Base-by-base conservation (phyloP, 768 basidiomycete genomes). In the Crassisporium funariophilum region DNA sequence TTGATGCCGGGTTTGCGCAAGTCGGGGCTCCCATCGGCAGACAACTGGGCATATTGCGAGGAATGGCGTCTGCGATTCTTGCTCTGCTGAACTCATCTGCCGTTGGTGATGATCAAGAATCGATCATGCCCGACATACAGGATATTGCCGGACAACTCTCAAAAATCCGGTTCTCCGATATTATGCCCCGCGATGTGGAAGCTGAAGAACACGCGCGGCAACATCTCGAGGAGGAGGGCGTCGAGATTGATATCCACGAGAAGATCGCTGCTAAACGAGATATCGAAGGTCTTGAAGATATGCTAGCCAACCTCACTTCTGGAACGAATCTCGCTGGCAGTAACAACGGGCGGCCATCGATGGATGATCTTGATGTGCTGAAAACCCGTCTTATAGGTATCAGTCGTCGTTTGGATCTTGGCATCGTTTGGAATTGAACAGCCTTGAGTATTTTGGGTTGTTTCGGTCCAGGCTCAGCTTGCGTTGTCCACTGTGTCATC, bases 1-100 rank as follows among this genome's bases (percentile, higher is more conserved):
- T 99, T 59, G 91, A 99, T 65, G 70, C 75, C 3, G 93, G 91
- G 1, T 98, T 91, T 58, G 83, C 84, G 1, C 64, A 68, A 11
- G 71, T 82, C 8, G 91, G 93, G 1, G 83, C 76, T 2, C 87
- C 89, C 0, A 65, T 88, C 12, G 92, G 94, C 0, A 80, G 84
- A 19, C 77, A 88, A 50, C 64, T 98, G 2, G 95, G 95, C 3
- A 61, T 75, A 29, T 71, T 95, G 13, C 82, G 94, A 17, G 97
- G 95, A 0, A 66, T 75, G 19, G 74, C 83, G 0, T 77, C 84
- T 6, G 86, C 83, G 0, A 61, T 92, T 5, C 66, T 87, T 15
- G 60, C 82, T 2, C 75, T 85, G 49, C 67, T 92, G 38, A 57
- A 70, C 20, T 69, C 75, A 15, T 39, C 73, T 10, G 13, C 39